Evolutionary conservation across 805 yeast genomes (phyloP).

Genomic region (Jamesozyma hellenica): DNA sequence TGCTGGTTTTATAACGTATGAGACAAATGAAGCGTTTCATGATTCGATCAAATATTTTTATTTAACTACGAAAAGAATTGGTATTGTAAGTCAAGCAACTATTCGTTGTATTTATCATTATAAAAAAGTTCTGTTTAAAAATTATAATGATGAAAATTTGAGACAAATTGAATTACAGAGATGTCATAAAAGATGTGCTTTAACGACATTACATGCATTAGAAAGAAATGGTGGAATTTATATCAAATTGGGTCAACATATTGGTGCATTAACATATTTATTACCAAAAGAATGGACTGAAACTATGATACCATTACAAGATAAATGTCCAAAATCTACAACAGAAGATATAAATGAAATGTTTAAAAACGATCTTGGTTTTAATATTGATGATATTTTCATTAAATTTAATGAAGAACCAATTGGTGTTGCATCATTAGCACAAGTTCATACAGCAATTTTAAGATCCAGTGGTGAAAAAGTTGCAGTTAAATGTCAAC

Average conservation of each 20-base stretch:
- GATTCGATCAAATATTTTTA: conserved; percentile 16
- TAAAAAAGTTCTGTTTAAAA: conserved; percentile 39
- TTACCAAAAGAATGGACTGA: conserved; percentile 92
- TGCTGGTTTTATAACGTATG: conserved; percentile 15
- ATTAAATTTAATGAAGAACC: conserved; percentile 59
- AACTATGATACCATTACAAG: conserved; percentile 88
- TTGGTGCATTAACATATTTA: conserved; percentile 83
- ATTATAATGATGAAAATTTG: conserved; percentile 36
- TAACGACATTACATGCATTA: conserved; percentile 65
- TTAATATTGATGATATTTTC: conserved; percentile 51
- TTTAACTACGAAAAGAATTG: conserved; percentile 40
- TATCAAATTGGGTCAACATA: conserved; percentile 91
- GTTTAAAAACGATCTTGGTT: conserved; percentile 60
- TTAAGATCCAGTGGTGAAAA: conserved; percentile 47
- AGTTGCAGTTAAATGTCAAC: conserved; percentile 94
- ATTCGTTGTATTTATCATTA: conserved; percentile 64
- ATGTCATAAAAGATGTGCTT: conserved; percentile 71
- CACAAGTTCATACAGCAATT: conserved; percentile 84
- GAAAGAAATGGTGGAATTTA: conserved; percentile 85
- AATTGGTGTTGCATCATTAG: conserved; percentile 90
- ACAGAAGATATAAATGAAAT: conserved; percentile 56
- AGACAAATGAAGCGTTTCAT: conserved; percentile 22
- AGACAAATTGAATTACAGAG: conserved; percentile 43
- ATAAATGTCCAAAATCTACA: conserved; percentile 76
- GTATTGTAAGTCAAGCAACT: conserved; percentile 61